Evolutionary conservation across 306 rosid species (phyloP).

Genomic region (Calophaca sinica): DNA sequence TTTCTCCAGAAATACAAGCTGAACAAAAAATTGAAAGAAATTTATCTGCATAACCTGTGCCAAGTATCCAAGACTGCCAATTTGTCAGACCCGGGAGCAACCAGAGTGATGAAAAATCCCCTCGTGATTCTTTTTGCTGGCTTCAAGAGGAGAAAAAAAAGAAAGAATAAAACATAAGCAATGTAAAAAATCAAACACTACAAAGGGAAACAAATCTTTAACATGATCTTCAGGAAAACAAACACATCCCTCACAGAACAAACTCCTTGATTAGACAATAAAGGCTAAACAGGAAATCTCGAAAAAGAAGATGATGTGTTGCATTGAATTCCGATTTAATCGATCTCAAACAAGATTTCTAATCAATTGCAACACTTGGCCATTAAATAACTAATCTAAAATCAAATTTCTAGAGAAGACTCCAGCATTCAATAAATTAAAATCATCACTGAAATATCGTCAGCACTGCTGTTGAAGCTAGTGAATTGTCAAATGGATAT

Average conservation of each 20-base stretch:
- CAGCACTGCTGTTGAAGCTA: conserved; percentile 37
- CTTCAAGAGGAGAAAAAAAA: conserved; percentile 50
- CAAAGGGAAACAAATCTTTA: conserved; percentile 35
- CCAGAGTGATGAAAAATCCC: conserved; percentile 51
- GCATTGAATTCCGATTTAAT: conserved; percentile 12
- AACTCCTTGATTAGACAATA: conserved; percentile 13
- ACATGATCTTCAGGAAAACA: conserved; percentile 35
- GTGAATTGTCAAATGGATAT: conserved; percentile 30
- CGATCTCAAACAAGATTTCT: conserved; percentile 18
- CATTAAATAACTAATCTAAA: conserved; percentile 23
- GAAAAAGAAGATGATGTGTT: background rate
- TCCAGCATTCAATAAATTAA: conserved; percentile 28
- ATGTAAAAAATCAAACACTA: conserved; percentile 32
- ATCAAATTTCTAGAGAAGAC: conserved; percentile 34
- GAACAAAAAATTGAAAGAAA: conserved; percentile 34
- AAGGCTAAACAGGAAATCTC: conserved; percentile 14
- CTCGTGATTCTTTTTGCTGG: conserved; percentile 56
- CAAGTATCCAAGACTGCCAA: conserved; percentile 50
- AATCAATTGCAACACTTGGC: conserved; percentile 15
- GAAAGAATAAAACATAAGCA: conserved; percentile 53
- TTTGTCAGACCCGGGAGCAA: conserved; percentile 52
- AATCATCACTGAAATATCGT: conserved; percentile 27
- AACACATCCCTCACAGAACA: conserved; percentile 32
- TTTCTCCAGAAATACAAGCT: conserved; percentile 40
- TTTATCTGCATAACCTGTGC: conserved; percentile 48